These are phyloP conservation scores for Fusarium protoensiforme DNA, from an alignment of 2,329 filamentous ascomycete species.

Conservation along the genomic window DNA sequence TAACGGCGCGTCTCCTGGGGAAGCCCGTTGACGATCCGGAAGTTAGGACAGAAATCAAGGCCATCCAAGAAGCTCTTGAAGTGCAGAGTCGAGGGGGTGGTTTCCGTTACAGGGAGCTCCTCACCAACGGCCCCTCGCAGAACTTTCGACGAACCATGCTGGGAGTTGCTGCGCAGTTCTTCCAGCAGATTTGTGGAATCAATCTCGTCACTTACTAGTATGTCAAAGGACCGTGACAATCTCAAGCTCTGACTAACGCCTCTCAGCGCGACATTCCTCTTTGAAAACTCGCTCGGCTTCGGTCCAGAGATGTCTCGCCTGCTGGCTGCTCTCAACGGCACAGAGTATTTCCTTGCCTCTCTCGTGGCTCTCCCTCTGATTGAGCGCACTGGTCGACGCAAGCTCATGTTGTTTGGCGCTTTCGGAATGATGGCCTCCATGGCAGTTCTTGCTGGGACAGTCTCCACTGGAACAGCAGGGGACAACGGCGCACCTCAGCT, in stretches of 20 bases:
- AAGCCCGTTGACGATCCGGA: conserved; percentile 40
- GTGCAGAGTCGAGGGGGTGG: conserved; percentile 45
- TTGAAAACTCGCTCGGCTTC: conserved; percentile 58
- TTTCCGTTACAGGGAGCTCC: conserved; percentile 48
- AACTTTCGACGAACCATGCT: conserved; percentile 52
- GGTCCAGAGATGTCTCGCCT: conserved; percentile 61
- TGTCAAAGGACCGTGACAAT: not conserved
- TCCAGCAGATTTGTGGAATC: conserved; percentile 45
- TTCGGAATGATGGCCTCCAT: conserved; percentile 73
- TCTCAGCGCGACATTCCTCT: conserved; percentile 28
- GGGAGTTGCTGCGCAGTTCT: conserved; percentile 41
- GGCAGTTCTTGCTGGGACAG: conserved; percentile 60
- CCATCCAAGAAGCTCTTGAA: conserved; percentile 52
- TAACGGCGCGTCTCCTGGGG: conserved; percentile 40
- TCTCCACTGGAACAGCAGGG: conserved; percentile 44
- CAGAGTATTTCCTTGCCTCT: conserved; percentile 54
- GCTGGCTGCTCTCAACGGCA: conserved; percentile 64
- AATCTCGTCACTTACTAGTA: conserved; percentile 52
- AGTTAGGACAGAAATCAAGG: conserved; percentile 50
- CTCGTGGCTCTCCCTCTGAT: conserved; percentile 54
- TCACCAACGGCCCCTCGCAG: conserved; percentile 57
- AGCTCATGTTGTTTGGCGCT: conserved; percentile 72
- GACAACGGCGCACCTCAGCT: conserved; percentile 42
- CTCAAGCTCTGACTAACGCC: not conserved
- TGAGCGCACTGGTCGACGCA: conserved; percentile 66